Evolutionary conservation across 2,329 filamentous ascomycete species (phyloP).

Genomic region (Pseudogymnoascus sp.): DNA sequence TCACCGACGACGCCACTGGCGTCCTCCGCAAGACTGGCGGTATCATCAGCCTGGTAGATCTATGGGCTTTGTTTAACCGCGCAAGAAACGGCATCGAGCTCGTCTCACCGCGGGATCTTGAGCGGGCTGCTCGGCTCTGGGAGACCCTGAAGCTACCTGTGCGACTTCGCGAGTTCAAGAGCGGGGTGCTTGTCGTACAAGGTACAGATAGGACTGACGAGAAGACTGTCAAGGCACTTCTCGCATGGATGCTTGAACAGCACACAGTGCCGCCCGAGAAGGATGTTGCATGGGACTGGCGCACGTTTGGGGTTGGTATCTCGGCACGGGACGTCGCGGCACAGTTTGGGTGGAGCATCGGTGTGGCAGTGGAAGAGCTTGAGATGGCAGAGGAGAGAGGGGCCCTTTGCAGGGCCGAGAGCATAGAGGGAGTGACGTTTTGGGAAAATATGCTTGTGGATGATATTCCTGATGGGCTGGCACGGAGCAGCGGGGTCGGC

Average conservation of each 20-base stretch:
- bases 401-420: constrained; percentile 80
- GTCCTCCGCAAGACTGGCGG: constrained; percentile 74
- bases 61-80: constrained; percentile 93
- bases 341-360: constrained; percentile 92
- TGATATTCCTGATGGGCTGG: neutral
- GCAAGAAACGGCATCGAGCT: constrained; percentile 89
- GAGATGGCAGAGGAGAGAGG: constrained; percentile 96
- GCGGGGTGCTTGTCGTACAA: constrained; percentile 90
- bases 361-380: constrained; percentile 88
- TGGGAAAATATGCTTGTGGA: constrained; percentile 66
- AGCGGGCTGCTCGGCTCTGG: constrained; percentile 83
- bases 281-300: constrained; percentile 70
- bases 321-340: constrained; percentile 86
- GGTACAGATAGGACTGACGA: constrained; percentile 82
- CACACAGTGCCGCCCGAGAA: constrained; percentile 57
- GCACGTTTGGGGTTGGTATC: constrained; percentile 70
- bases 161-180: constrained; percentile 80
- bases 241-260: constrained; percentile 70
- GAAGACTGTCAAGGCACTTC: constrained; percentile 70
- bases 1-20: constrained; percentile 76
- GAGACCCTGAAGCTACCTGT: constrained; percentile 81
- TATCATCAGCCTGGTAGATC: constrained; percentile 80
- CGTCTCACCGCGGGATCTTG: constrained; percentile 84
- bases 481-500: neutral
- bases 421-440: constrained; percentile 83